Evolutionary conservation across 768 basidiomycete genomes (phyloP).

Genomic region (Macrolepiota albuminosa): DNA sequence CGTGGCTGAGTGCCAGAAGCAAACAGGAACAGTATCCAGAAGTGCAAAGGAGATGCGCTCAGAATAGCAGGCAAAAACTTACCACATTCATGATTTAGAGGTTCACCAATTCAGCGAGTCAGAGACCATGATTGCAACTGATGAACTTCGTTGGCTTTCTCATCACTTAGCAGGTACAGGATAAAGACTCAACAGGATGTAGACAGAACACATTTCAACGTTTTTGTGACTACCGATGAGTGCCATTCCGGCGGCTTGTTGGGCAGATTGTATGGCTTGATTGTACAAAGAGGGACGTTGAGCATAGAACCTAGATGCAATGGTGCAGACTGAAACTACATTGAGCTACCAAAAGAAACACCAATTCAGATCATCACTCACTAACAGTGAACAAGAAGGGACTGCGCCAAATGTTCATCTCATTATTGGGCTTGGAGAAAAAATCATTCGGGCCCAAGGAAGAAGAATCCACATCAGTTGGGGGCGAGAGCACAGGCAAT

Average conservation of each 20-base stretch:
- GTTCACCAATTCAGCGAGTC: no score
- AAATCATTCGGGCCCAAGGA: conserved; percentile 24
- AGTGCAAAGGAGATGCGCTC: no score
- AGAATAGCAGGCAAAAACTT: no score
- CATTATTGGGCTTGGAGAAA: conserved; percentile 22
- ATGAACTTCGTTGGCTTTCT: conserved; percentile 81
- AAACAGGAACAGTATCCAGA: no score
- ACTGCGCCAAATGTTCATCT: conserved; percentile 61
- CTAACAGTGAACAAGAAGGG: conserved; percentile 92
- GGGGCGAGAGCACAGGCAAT: conserved; percentile 34
- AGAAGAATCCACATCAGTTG: conserved; percentile 26
- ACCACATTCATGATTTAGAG: no score
- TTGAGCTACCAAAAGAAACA: not conserved
- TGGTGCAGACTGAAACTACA: conserved; percentile 64
- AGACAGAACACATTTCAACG: conserved; percentile 83
- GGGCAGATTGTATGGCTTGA: conserved; percentile 69
- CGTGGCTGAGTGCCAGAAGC: no score
- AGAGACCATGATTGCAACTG: no score
- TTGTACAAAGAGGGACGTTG: conserved; percentile 67
- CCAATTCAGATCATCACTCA: conserved; percentile 34
- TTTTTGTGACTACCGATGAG: conserved; percentile 73
- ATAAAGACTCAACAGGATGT: conserved; percentile 74
- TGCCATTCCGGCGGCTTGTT: conserved; percentile 71
- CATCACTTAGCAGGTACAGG: conserved; percentile 71
- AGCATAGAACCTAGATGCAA: conserved; percentile 77